Evolutionary conservation across 768 basidiomycete species (phyloP).

Genomic region (Xanthoconium purpureum): DNA sequence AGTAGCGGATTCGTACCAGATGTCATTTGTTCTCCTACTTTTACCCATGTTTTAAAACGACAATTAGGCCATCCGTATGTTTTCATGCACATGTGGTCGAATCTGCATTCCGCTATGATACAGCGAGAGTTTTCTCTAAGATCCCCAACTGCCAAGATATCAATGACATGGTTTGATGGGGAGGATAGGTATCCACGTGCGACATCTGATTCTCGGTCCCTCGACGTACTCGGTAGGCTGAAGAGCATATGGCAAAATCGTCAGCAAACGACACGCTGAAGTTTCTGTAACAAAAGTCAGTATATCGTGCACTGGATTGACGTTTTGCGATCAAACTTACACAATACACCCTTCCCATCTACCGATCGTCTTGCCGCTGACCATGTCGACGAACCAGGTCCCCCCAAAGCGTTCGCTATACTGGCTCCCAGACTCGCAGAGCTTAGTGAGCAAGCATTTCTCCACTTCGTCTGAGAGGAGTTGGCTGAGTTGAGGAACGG

Average conservation of each 20-base stretch:
- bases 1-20: constrained; percentile 42
- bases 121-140: constrained; percentile 39
- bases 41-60: constrained; percentile 11
- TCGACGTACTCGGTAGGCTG: constrained; percentile 53
- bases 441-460: constrained; percentile 60
- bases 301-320: not conserved
- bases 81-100: constrained; percentile 14
- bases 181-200: constrained; percentile 40
- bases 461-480: constrained; percentile 78
- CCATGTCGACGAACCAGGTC: constrained; percentile 76
- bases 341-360: constrained; percentile 77
- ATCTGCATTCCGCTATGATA: constrained; percentile 13
- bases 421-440: constrained; percentile 63
- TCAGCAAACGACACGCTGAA: constrained; percentile 57
- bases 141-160: constrained; percentile 54
- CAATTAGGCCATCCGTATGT: constrained; percentile 18
- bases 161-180: constrained; percentile 35
- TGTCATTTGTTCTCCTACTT: not conserved
- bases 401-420: constrained; percentile 49
- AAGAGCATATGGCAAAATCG: constrained; percentile 51
- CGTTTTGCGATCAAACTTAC: constrained; percentile 42
- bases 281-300: constrained; percentile 43
- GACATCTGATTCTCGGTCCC: constrained; percentile 40
- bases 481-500: constrained; percentile 72
- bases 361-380: constrained; percentile 61